phyloP scores from a whole-genome alignment of 139 green algal genomes.

The Chlorella sp. region DNA sequence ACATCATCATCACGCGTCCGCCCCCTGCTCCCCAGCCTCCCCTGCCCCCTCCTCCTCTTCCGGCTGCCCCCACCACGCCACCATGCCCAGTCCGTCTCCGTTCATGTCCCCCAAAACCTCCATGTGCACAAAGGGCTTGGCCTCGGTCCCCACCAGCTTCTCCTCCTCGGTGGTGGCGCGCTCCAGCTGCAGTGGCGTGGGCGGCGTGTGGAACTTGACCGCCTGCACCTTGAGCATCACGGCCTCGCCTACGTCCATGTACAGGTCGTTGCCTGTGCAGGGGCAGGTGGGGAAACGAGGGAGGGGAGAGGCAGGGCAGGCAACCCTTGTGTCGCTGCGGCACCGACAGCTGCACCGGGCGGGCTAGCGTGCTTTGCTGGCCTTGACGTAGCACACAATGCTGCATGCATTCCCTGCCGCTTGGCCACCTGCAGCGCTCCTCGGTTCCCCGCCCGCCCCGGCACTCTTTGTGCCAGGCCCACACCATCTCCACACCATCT shows the following conservation, averaged over 20 bases:
- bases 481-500: too few species aligned
- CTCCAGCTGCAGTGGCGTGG: constrained; percentile 23
- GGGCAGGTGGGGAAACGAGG: not conserved
- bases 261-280: constrained; percentile 60
- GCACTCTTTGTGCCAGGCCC: too few species aligned
- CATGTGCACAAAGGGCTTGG: constrained; percentile 44
- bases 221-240: constrained; percentile 20
- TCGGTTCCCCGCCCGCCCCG: too few species aligned
- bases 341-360: too few species aligned
- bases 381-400: too few species aligned
- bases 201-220: constrained; percentile 32
- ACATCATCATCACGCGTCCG: not conserved
- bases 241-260: constrained; percentile 58
- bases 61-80: constrained; percentile 57
- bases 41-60: constrained; percentile 13
- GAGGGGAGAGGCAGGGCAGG: not conserved
- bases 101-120: constrained; percentile 59
- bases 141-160: constrained; percentile 32
- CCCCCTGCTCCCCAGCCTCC: not conserved
- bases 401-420: too few species aligned
- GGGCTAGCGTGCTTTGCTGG: too few species aligned
- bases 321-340: too few species aligned
- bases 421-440: too few species aligned
- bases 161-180: constrained; percentile 22
- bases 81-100: constrained; percentile 61